Percentiles rank a stretch among this genome's conserved stretches.
Evolutionary conservation across 2,329 filamentous ascomycete species (phyloP).

Genomic region (Aspergillus uvarum): DNA sequence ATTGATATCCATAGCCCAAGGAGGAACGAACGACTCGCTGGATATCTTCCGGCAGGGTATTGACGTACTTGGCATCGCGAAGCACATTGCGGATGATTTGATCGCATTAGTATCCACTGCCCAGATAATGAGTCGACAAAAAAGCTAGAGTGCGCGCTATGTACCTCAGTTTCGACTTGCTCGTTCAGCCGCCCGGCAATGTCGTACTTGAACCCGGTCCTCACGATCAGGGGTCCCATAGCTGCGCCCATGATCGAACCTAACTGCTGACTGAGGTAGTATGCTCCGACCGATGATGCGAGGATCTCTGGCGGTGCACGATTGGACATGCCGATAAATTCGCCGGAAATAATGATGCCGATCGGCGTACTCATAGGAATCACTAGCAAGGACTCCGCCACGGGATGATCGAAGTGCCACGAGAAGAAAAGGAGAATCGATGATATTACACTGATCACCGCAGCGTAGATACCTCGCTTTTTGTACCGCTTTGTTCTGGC

Average conservation of each 20-base stretch:
- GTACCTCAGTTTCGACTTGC: no score
- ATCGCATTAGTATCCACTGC: not conserved
- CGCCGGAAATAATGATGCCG: not conserved
- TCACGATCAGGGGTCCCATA: not conserved
- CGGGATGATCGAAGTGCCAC: not conserved
- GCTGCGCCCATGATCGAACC: constrained; percentile 3
- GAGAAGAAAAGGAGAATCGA: not conserved
- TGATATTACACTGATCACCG: not conserved
- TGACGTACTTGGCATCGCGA: not conserved
- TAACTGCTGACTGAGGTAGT: constrained; percentile 8
- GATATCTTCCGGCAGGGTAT: not conserved
- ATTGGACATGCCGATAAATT: constrained; percentile 5
- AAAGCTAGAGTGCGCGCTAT: no score
- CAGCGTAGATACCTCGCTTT: not conserved
- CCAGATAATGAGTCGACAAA: not conserved
- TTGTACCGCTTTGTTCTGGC: constrained; percentile 3
- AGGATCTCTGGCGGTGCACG: not conserved
- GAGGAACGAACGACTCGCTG: not conserved
- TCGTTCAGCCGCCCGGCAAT: not conserved
- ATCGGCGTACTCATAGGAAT: constrained; percentile 5
- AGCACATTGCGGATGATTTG: not conserved
- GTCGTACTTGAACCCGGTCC: constrained; percentile 1
- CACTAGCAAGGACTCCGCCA: constrained; percentile 2
- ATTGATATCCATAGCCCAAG: constrained; percentile 1
- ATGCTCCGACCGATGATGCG: constrained; percentile 2